Conservation (phyloP, 768 basidiomycete genomes). For the Cystofilobasidium ferigula region DNA sequence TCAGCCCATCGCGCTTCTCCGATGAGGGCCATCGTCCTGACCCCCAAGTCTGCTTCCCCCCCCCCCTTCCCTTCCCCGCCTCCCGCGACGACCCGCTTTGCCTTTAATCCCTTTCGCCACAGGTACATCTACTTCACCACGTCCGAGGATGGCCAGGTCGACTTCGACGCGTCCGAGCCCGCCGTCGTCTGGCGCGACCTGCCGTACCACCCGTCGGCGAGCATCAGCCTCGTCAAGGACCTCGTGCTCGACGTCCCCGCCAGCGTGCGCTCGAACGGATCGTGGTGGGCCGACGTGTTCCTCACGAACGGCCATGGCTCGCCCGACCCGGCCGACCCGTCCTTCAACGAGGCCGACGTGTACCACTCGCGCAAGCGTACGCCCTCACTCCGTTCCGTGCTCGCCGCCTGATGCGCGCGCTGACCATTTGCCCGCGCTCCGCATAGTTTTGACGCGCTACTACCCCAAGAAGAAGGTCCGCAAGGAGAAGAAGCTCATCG, state of each 20-base stretch:
- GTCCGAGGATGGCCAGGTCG: constrained; percentile 50
- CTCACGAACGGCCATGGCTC: constrained; percentile 55
- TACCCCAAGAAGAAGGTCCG: constrained; percentile 58
- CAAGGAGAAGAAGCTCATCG: constrained; percentile 71
- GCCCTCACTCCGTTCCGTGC: constrained; percentile 31
- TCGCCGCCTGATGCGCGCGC: background rate
- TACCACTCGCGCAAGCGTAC: constrained; percentile 65
- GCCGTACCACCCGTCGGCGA: constrained; percentile 61
- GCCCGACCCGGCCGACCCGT: constrained; percentile 50
- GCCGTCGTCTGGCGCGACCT: constrained; percentile 67
- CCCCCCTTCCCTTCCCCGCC: background rate
- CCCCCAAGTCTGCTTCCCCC: too few relatives aligned
- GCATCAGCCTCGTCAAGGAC: constrained; percentile 49
- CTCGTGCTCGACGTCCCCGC: constrained; percentile 57
- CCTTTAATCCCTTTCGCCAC: background rate
- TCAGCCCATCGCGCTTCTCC: too few relatives aligned
- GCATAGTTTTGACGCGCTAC: constrained; percentile 88
- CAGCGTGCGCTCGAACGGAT: constrained; percentile 47
- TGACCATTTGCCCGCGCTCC: background rate
- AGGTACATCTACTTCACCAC: constrained; percentile 68
- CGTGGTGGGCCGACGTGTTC: constrained; percentile 74
- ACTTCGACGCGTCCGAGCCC: constrained; percentile 46
- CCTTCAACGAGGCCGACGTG: constrained; percentile 50
- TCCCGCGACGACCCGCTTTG: background rate
- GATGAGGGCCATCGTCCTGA: too few relatives aligned